Conservation (phyloP, 768 basidiomycete species). For the Megacollybia marginata region DNA sequence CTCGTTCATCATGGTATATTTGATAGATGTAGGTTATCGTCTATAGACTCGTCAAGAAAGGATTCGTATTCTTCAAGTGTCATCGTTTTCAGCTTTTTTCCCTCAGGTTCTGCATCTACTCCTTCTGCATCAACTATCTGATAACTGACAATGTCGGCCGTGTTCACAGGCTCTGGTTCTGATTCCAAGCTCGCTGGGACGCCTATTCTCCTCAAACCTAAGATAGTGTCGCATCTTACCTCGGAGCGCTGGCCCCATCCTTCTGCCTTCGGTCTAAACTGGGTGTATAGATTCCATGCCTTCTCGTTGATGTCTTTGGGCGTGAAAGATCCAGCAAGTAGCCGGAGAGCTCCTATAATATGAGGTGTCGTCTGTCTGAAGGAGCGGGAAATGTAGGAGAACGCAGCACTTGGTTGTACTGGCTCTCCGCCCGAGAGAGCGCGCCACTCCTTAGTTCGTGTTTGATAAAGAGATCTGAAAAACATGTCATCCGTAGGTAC, state of each 20-base stretch:
- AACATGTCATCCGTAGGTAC: neutral
- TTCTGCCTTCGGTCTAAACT: conserved; percentile 76
- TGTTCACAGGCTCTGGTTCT: conserved; percentile 8
- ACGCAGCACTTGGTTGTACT: conserved; percentile 66
- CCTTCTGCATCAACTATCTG: conserved; percentile 2
- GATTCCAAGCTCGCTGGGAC: conserved; percentile 6
- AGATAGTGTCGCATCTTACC: conserved; percentile 60
- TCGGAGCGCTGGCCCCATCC: conserved; percentile 84
- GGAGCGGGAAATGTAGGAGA: conserved; percentile 73
- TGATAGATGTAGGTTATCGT: neutral
- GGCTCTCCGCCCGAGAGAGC: conserved; percentile 70
- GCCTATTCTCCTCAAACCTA: conserved; percentile 39
- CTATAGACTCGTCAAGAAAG: conserved; percentile 31
- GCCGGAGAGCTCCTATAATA: conserved; percentile 68
- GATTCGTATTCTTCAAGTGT: conserved; percentile 50
- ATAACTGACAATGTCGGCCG: conserved; percentile 11
- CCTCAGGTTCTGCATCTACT: conserved; percentile 17
- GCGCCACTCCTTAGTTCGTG: conserved; percentile 67
- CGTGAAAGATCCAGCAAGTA: conserved; percentile 56
- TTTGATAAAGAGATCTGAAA: conserved; percentile 71
- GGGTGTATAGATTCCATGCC: conserved; percentile 77
- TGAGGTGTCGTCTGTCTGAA: conserved; percentile 75
- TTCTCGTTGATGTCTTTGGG: conserved; percentile 51
- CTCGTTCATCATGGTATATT: conserved; percentile 1
- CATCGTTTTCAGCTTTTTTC: conserved; percentile 34